Conservation (phyloP, 352 stramenopile species). For the Peronospora farinosa region DNA sequence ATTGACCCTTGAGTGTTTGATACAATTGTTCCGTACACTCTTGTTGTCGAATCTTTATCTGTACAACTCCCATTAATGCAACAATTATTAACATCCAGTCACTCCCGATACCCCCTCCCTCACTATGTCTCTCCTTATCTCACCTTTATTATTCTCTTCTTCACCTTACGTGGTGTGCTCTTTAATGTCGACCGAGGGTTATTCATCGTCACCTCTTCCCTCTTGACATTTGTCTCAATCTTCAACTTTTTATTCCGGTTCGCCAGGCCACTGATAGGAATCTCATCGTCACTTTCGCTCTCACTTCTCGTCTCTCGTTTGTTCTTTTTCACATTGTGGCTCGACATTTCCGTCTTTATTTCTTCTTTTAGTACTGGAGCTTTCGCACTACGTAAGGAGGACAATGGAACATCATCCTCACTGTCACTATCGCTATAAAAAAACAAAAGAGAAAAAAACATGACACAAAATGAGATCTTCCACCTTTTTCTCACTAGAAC, state of each 20-base stretch:
- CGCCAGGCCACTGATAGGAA: constrained; percentile 59
- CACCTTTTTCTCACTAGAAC: constrained; percentile 6
- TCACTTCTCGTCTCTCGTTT: constrained; percentile 28
- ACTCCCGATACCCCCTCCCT: no score
- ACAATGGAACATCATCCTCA: constrained; percentile 74
- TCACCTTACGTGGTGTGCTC: constrained; percentile 30
- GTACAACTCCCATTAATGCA: neutral
- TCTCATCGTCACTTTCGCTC: constrained; percentile 69
- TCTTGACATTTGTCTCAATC: constrained; percentile 32
- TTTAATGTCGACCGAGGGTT: constrained; percentile 13
- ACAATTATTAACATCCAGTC: neutral
- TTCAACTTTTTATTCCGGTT: constrained; percentile 57
- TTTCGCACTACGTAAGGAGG: constrained; percentile 36
- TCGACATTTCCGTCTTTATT: constrained; percentile 23
- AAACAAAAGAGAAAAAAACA: neutral
- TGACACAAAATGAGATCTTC: constrained; percentile 25
- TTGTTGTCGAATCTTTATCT: constrained; percentile 84
- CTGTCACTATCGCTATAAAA: constrained; percentile 56
- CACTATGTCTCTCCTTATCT: neutral
- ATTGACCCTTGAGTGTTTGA: constrained; percentile 61
- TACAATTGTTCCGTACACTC: constrained; percentile 81
- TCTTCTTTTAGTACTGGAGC: constrained; percentile 22
- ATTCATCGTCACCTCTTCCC: constrained; percentile 5
- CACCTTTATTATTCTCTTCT: constrained; percentile 68
- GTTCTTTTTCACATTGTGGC: constrained; percentile 6